phyloP scores from a whole-genome alignment of 1,284 basidiomycete species.

The Apiotrichum veenhuisii region DNA sequence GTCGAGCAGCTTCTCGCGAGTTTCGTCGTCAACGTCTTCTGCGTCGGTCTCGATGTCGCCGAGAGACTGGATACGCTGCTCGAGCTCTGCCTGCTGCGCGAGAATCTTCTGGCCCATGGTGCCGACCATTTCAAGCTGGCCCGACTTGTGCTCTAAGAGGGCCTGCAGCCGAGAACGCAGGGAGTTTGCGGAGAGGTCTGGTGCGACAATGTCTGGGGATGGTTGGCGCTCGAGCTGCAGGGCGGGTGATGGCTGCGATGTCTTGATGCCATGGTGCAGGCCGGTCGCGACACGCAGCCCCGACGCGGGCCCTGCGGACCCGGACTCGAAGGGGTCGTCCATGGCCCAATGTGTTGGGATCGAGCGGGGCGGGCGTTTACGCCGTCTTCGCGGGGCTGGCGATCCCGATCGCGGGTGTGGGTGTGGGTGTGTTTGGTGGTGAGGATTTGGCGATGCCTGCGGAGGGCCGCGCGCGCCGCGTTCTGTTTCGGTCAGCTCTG shows the following conservation, averaged over 20 bases:
- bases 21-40: conserved; percentile 53
- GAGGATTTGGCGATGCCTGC: background rate
- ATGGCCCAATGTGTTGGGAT: conserved; percentile 13
- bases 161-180: conserved; percentile 60
- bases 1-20: conserved; percentile 67
- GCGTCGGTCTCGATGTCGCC: conserved; percentile 62
- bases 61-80: conserved; percentile 75
- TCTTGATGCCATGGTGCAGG: conserved; percentile 25
- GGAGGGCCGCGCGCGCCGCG: background rate
- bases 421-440: background rate
- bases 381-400: conserved; percentile 1
- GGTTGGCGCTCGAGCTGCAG: conserved; percentile 17
- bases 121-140: conserved; percentile 82
- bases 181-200: conserved; percentile 27
- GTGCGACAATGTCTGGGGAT: conserved; percentile 13
- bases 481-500: conserved; percentile 2
- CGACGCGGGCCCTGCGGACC: conserved; percentile 1
- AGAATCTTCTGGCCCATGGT: conserved; percentile 86
- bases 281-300: conserved; percentile 7
- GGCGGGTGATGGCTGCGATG: conserved; percentile 6
- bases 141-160: conserved; percentile 80
- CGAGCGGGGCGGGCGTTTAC: background rate
- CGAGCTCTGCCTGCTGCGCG: conserved; percentile 83
- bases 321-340: conserved; percentile 36
- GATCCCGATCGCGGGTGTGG: background rate